Evolutionary conservation across 108 stramenopile genomes (phyloP).

Genomic region (Aurantiochytrium sp.): DNA sequence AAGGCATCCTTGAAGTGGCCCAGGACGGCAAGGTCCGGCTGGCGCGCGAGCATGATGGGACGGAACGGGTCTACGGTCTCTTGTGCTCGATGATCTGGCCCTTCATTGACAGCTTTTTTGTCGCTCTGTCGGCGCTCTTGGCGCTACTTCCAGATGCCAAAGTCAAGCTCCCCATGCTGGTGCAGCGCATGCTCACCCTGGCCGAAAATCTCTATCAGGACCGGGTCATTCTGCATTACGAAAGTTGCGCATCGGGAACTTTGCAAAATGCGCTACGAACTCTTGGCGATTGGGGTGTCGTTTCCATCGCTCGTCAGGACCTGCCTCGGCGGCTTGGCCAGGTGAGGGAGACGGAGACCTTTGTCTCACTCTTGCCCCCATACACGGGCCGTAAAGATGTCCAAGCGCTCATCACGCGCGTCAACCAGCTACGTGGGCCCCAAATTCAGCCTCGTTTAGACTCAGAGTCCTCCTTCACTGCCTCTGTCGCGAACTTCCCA

Average conservation of each 20-base stretch:
- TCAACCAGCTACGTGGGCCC: background rate
- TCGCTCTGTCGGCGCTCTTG: background rate
- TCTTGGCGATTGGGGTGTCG: background rate
- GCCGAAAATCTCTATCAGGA: slow-evolving; percentile 2
- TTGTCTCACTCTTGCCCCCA: background rate
- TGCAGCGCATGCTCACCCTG: background rate
- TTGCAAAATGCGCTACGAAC: background rate
- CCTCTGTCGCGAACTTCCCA: background rate
- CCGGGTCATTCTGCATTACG: background rate
- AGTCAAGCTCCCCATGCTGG: background rate
- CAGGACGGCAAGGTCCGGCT: background rate
- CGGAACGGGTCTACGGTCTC: background rate
- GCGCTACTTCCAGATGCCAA: slow-evolving; percentile 3
- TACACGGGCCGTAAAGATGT: background rate
- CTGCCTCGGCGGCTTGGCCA: background rate
- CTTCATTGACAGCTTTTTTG: background rate
- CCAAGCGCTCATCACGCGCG: background rate
- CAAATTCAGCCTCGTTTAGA: background rate
- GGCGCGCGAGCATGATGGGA: background rate
- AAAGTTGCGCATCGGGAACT: background rate
- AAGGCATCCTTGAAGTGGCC: background rate
- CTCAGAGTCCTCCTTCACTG: background rate
- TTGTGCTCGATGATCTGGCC: slow-evolving; percentile 10
- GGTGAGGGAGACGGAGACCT: background rate
- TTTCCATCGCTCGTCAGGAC: background rate